Evolutionary conservation across 768 basidiomycete genomes (phyloP), one percentile per base, ranked within the genome.

Genomic region (Hygrocybe punicea): DNA sequence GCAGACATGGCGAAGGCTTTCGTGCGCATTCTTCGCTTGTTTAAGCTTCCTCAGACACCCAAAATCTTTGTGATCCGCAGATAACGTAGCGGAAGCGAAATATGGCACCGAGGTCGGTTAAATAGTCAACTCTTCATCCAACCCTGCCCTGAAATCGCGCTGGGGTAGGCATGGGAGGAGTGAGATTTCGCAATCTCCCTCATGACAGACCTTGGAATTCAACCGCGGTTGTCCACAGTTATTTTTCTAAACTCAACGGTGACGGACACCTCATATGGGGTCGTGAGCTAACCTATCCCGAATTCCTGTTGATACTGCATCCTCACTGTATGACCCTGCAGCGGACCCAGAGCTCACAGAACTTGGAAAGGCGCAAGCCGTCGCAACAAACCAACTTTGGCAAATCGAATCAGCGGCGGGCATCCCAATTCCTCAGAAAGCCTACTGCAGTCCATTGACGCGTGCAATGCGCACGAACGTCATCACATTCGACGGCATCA

Each of bases 251-350:
- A 62, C 65, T 84, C 8, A 70, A 86, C 48, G 84, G 84, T 0
- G 86, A 92, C 59, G 85, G 74, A 11, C 79, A 86, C 52, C 69
- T 89, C 4, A 71, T 70, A 1, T 92, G 89, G 89, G 90, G 90
- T 24, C 89, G 86, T 87, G 63, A 61, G 86, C 80, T 16, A 25
- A 29, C 8, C 37, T 33, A 42, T 4, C 11, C 40, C 40, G 4
- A 14, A 4, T 21, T 2, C 10, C 25, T 46, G 48, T 36, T 17
- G 29, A 24, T 51, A 11, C 42, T 13, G 17, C 39, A 42, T 40
- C 58, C 23, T 45, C 34, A 33, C 44, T 19, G 8, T 14, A 37
- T 35, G 42, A 25, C 5, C 29, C 10, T 51, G 17, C 59, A 86
- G 86, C 88, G 24, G 87, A 90, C 64, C 81, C 88, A 7, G 71